Base-by-base conservation (phyloP, 768 basidiomycete genomes). In the Imleria badia region DNA sequence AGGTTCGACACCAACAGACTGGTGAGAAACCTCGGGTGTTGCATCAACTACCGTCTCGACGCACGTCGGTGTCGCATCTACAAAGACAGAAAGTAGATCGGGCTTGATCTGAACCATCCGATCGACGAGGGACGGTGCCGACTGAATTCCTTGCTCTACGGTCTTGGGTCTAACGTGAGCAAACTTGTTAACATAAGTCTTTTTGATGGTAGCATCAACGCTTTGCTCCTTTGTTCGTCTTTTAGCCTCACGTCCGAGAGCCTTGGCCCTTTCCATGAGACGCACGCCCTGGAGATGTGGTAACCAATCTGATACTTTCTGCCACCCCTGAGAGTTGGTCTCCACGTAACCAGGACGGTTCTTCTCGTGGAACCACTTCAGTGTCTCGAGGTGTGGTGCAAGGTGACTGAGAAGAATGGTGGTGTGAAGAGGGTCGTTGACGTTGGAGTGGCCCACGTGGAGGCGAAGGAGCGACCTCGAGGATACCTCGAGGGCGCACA, bases 351-450 rank as follows among this genome's bases (percentile, higher is more conserved):
- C 86, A 0, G 81, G 77, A n/a, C 88, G 78, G 61, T 82, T 89
- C 71, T 85, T 86, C 63, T 89, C 87, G 62, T 86, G 82, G 76
- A 89, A 90, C 82, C 81, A 90, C 69, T 84, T 87, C 48, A 91
- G 69, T 26, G 72, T 75, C 65, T 90, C 87, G 42, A 89, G 75
- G 63, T 76, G 74, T 36, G 89, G 88, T n/a, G 85, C 82, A 48
- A 91, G 71, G 67, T 91, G 89, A 69, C 89, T 91, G 56, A 91
- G 77, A 53, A 87, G 78, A 61, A 91, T 83, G 29, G 87, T 78
- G 20, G 82, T 75, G 54, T 84, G 83, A 52, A 91, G 78, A n/a
- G 85, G 80, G 61, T 91, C 86, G 52, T 73, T 72, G 51, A 84
- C 76, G 79, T 82, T 85, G 36, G 89, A 91, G 70, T 91, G 86